Evolutionary conservation across 164 flowering plant species (phyloP).

Genomic region (Akebia trifoliata): DNA sequence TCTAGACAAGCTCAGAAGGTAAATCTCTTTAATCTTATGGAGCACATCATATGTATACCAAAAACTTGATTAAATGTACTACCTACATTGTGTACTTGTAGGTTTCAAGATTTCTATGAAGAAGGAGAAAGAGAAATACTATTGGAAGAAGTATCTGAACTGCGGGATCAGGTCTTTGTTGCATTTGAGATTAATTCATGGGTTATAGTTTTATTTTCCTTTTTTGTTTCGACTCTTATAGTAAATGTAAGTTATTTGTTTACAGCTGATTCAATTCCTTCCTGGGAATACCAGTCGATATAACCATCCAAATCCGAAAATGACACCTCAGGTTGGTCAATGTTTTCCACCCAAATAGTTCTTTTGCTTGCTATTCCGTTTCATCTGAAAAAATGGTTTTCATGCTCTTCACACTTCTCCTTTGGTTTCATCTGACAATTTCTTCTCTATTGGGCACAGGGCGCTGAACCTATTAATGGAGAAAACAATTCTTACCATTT

Average conservation of each 20-base stretch:
- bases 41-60: not conserved
- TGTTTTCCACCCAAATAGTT: not conserved
- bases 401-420: not conserved
- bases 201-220: not conserved
- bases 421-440: not conserved
- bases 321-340: constrained; percentile 35
- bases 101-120: constrained; percentile 92
- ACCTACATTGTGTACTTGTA: constrained; percentile 20
- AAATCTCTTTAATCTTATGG: constrained; percentile 9
- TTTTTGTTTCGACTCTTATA: not conserved
- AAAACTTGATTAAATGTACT: not conserved
- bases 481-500: constrained; percentile 35
- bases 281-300: constrained; percentile 41
- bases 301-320: constrained; percentile 16
- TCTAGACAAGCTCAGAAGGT: constrained; percentile 85
- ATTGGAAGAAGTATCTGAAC: constrained; percentile 58
- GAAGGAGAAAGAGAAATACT: constrained; percentile 93
- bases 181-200: not conserved
- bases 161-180: constrained; percentile 66
- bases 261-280: constrained; percentile 56
- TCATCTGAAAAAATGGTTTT: not conserved
- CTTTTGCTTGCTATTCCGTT: not conserved
- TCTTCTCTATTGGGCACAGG: constrained; percentile 32
- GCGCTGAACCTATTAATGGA: constrained; percentile 18
- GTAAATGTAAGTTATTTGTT: not conserved